These are phyloP conservation scores for Phytophthora pistaciae DNA, from an alignment of 352 stramenopile species.

Conservation along the genomic window DNA sequence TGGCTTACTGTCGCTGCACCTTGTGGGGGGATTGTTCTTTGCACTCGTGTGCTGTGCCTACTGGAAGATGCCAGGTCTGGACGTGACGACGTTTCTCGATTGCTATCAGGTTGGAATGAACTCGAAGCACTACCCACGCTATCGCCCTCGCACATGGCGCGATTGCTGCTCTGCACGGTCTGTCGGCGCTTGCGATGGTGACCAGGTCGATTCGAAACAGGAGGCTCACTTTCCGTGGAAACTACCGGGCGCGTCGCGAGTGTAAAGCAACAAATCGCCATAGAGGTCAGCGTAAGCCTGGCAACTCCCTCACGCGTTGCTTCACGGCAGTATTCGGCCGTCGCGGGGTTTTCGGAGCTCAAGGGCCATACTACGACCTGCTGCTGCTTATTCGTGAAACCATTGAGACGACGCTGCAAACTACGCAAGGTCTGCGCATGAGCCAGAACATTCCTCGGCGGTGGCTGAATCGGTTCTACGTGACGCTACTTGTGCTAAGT, in stretches of 20 bases:
- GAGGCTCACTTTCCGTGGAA: slow-evolving; percentile 25
- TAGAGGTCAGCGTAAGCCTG: not conserved
- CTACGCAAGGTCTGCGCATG: slow-evolving; percentile 39
- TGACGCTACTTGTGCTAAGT: slow-evolving; percentile 39
- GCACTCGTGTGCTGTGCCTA: slow-evolving; percentile 30
- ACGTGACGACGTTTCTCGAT: slow-evolving; percentile 31
- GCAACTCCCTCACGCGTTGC: not conserved
- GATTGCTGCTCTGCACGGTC: slow-evolving; percentile 24
- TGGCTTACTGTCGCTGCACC: slow-evolving; percentile 18
- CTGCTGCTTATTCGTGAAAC: slow-evolving; percentile 43
- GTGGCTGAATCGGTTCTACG: slow-evolving; percentile 51
- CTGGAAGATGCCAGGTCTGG: slow-evolving; percentile 25
- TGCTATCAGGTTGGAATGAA: slow-evolving; percentile 40
- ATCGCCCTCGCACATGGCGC: slow-evolving; percentile 24
- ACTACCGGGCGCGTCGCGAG: not conserved
- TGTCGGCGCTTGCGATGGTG: slow-evolving; percentile 28
- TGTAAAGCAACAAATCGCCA: not conserved
- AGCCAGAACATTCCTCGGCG: slow-evolving; percentile 35
- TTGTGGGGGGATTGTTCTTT: slow-evolving; percentile 35
- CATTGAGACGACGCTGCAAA: slow-evolving; percentile 37
- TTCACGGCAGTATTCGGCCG: slow-evolving; percentile 30
- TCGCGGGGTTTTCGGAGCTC: slow-evolving; percentile 33
- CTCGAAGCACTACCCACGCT: slow-evolving; percentile 10
- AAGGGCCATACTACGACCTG: slow-evolving; percentile 36
- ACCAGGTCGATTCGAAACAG: slow-evolving; percentile 27